Conservation (phyloP, 805 yeast genomes). For the Naumovozyma dairenensis region DNA sequence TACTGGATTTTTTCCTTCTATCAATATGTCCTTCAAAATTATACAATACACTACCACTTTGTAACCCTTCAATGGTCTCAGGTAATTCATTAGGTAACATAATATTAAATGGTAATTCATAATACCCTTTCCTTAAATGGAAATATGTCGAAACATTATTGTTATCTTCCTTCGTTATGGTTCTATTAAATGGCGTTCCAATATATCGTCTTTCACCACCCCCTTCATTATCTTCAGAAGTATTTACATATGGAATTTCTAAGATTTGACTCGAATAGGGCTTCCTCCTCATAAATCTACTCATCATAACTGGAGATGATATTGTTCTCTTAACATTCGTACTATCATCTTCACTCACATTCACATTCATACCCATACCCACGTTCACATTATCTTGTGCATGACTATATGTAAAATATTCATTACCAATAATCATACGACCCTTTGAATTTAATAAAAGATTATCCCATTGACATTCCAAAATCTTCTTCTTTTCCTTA, state of each 20-base stretch:
- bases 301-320: conserved; percentile 11
- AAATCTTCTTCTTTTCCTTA: conserved; percentile 47
- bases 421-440: conserved; percentile 12
- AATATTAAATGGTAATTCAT: conserved; percentile 77
- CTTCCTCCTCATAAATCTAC: conserved; percentile 7
- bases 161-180: too few relatives aligned
- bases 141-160: too few relatives aligned
- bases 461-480: conserved; percentile 68
- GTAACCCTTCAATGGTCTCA: conserved; percentile 82
- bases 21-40: conserved; percentile 70
- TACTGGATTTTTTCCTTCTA: conserved; percentile 35
- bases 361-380: background rate
- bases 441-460: conserved; percentile 30
- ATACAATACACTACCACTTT: conserved; percentile 66
- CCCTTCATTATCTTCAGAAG: too few relatives aligned
- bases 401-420: conserved; percentile 3
- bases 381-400: background rate
- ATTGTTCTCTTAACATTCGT: conserved; percentile 5
- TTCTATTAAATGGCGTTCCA: background rate
- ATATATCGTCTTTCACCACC: too few relatives aligned
- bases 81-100: conserved; percentile 75
- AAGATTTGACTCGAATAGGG: conserved; percentile 10
- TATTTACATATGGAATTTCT: conserved; percentile 22
- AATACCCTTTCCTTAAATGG: conserved; percentile 57
- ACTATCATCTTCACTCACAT: background rate